phyloP scores from a whole-genome alignment of 2,329 filamentous ascomycete species.

The Periconia macrospinosa region DNA sequence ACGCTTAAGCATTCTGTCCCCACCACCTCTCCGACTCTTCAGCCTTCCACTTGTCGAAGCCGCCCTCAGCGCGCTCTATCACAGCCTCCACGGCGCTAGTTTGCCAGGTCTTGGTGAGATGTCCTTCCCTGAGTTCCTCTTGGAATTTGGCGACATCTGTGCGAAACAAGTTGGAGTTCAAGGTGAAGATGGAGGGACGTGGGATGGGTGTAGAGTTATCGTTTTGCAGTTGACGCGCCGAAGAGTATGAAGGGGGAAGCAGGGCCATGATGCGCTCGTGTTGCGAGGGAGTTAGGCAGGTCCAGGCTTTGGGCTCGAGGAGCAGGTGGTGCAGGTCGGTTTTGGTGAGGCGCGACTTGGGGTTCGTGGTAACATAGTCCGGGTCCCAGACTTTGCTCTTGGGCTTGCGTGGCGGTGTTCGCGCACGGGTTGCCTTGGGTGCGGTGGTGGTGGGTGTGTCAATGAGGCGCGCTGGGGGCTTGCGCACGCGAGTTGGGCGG shows the following conservation, averaged over 20 bases:
- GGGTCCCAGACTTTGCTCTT: conserved; percentile 31
- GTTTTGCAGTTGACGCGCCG: conserved; percentile 18
- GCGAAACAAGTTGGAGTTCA: conserved; percentile 51
- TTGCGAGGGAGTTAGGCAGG: conserved; percentile 24
- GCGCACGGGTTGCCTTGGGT: conserved; percentile 7
- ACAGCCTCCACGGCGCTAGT: conserved; percentile 57
- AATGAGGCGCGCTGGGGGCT: conserved; percentile 28
- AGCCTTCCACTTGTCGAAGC: conserved; percentile 60
- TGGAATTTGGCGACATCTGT: conserved; percentile 59
- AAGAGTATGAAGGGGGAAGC: conserved; percentile 20
- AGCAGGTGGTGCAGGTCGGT: conserved; percentile 40
- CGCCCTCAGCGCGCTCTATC: conserved; percentile 54
- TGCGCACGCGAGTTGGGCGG: conserved; percentile 30
- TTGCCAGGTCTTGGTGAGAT: conserved; percentile 61
- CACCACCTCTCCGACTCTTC: conserved; percentile 59
- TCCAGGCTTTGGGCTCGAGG: conserved; percentile 32
- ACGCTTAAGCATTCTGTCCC: conserved; percentile 51
- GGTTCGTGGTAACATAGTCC: conserved; percentile 34
- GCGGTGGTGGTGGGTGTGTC: conserved; percentile 9
- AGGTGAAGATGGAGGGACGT: conserved; percentile 26
- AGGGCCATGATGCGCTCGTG: conserved; percentile 24
- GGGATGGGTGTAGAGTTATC: conserved; percentile 1
- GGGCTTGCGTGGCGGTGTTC: not conserved
- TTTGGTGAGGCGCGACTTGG: conserved; percentile 31
- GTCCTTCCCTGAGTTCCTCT: conserved; percentile 57